These are phyloP conservation scores for Sclerotiophoma versabilis DNA, from an alignment of 2,329 filamentous ascomycete genomes.

Conservation along the genomic window DNA sequence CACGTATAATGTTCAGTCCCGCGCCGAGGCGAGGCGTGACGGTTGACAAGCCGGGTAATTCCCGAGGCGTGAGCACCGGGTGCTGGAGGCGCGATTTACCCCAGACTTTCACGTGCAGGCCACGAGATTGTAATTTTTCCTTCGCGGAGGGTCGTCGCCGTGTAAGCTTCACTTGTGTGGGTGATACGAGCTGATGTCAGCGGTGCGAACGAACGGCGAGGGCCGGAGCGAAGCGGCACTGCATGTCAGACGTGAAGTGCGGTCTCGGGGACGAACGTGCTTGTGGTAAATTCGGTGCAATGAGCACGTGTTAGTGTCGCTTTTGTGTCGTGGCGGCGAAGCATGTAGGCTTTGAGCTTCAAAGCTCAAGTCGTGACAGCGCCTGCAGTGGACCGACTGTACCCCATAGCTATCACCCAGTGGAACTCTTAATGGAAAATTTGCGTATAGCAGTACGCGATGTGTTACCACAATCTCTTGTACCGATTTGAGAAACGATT, in stretches of 20 bases:
- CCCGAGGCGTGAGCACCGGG: background rate
- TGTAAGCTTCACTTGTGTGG: no score
- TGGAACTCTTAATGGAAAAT: no score
- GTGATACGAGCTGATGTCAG: conserved; percentile 5
- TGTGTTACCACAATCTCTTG: no score
- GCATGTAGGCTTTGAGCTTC: no score
- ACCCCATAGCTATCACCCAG: no score
- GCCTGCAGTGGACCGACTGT: no score
- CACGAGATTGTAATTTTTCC: background rate
- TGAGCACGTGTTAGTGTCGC: conserved; percentile 3
- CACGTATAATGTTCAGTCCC: background rate
- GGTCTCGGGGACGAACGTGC: background rate
- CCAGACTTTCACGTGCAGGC: conserved; percentile 9
- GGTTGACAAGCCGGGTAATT: background rate
- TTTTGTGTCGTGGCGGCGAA: background rate
- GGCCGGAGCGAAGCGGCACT: conserved; percentile 2
- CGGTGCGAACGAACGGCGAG: conserved; percentile 11
- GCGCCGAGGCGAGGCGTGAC: background rate
- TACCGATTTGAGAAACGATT: no score
- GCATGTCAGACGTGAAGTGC: conserved; percentile 2
- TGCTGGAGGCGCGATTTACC: background rate
- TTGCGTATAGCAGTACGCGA: no score
- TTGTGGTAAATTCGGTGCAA: background rate
- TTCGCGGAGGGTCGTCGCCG: no score
- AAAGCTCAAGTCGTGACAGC: no score